Percentiles rank a stretch among this genome's conserved stretches.
phyloP scores from a whole-genome alignment of 2,329 filamentous ascomycete species.

The Daldinia sp. region DNA sequence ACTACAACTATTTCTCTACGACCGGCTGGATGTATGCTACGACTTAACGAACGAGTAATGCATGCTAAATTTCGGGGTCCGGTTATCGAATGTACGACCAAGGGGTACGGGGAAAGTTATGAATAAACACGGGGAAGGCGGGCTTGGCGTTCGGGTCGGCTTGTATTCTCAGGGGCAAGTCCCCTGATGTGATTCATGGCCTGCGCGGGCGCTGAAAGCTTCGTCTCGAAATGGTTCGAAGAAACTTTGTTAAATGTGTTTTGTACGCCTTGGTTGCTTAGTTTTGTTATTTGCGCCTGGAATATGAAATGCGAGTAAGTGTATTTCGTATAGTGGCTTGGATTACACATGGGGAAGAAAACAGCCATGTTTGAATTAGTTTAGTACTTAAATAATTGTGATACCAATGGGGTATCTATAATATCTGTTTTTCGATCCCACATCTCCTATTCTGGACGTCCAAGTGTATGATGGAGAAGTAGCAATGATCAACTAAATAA shows the following conservation, averaged over 20 bases:
- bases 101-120: neutral
- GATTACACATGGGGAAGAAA: conserved; percentile 21
- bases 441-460: neutral
- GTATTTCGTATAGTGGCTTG: neutral
- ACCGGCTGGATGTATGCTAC: conserved; percentile 13
- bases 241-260: conserved; percentile 4
- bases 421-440: conserved; percentile 11
- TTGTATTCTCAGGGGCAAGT: conserved; percentile 10
- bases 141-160: conserved; percentile 23
- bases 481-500: neutral
- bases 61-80: neutral
- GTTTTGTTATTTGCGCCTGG: conserved; percentile 21
- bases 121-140: conserved; percentile 10
- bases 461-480: neutral
- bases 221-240: conserved; percentile 6
- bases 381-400: conserved; percentile 36
- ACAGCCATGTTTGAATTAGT: conserved; percentile 30
- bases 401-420: conserved; percentile 34
- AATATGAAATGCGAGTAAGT: conserved; percentile 20
- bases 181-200: conserved; percentile 7
- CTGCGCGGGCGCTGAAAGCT: conserved; percentile 6
- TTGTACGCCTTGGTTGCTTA: conserved; percentile 11
- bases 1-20: conserved; percentile 13
- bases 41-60: conserved; percentile 28
- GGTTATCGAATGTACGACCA: conserved; percentile 27